These are phyloP conservation scores for Aspergillus tanneri DNA, from an alignment of 2,329 filamentous ascomycete species.

Conservation along the genomic window DNA sequence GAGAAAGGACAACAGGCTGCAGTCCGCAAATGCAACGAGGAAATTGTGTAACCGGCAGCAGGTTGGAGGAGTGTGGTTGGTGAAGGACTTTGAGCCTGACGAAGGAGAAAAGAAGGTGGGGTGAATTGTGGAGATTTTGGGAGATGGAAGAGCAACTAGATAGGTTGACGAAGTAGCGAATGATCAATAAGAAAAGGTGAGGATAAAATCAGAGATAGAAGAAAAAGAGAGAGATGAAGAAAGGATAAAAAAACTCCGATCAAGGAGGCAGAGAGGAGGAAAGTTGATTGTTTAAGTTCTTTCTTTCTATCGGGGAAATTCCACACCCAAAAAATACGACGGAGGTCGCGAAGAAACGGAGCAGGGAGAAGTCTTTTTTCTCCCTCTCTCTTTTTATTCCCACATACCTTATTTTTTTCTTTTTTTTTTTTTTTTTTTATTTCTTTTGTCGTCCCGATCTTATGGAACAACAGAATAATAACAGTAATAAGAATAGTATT, in stretches of 20 bases:
- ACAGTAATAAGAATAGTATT: not conserved
- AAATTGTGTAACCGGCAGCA: slow-evolving; percentile 19
- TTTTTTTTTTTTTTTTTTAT: not conserved
- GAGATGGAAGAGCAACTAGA: slow-evolving; percentile 3
- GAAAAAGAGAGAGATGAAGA: not conserved
- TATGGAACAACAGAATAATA: not conserved
- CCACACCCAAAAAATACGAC: too few species aligned
- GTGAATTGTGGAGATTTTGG: slow-evolving; percentile 16
- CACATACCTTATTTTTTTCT: not conserved
- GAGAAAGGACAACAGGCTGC: slow-evolving; percentile 18
- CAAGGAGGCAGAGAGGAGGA: not conserved
- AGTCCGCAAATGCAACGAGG: slow-evolving; percentile 12
- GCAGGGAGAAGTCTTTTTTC: too few species aligned
- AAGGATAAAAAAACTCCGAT: not conserved
- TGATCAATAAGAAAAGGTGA: not conserved
- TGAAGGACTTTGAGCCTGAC: slow-evolving; percentile 16
- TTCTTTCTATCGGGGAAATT: not conserved
- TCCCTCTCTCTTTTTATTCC: too few species aligned
- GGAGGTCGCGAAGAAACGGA: too few species aligned
- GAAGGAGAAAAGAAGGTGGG: slow-evolving; percentile 16
- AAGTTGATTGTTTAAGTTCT: not conserved
- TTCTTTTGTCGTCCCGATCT: not conserved
- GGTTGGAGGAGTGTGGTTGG: slow-evolving; percentile 11
- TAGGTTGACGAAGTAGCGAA: not conserved
- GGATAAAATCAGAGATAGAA: not conserved